Base-by-base conservation (phyloP, 352 stramenopile genomes). In the Pythium diclinum region DNA sequence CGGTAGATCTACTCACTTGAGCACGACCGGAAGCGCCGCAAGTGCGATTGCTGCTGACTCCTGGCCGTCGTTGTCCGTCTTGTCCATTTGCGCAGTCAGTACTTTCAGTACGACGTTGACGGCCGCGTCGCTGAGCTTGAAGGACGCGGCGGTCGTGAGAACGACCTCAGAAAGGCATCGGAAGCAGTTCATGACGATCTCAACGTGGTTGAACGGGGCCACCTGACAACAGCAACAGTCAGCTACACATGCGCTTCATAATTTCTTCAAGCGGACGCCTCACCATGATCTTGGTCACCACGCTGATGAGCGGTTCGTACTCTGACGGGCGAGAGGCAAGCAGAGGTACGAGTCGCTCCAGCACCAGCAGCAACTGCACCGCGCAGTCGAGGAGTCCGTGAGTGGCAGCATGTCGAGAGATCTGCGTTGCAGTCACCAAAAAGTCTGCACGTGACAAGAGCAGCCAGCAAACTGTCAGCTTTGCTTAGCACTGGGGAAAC, bases 271-370 rank as follows among this genome's bases (percentile, higher is more conserved):
- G 42, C 11, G 48, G 13, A 3, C 16, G 23, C 25, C 49, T 1
- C 30, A 67, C 60, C 60, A 67, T 51, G 19, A 61, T 34, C 32
- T 47, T 55, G 14, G 40, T 51, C 14, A 67, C 52, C 13, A 67
- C 44, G 8, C 55, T 33, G 1, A 61, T 46, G 7, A 61, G 42
- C 33, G 36, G 7, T 6, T 42, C 59, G 28, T 32, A 59, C 14
- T 59, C 49, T 1, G 49, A 25, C 2, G 32, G 44, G 0, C 17
- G 30, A 8, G 44, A 28, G 1, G 13, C 11, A 1, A 56, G n/a
- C 10, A 44, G 36, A 2, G 53, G 54, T 30, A 62, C n/a, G 1
- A 68, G 53, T 1, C 44, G 53, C 21, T 62, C 53, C 5, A 68
- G 11, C 32, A 46, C 46, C 1, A 53, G 9, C 8, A 68, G n/a